Base-by-base conservation (phyloP, 2,329 filamentous ascomycete genomes). In the Hymenoscyphus infarciens region DNA sequence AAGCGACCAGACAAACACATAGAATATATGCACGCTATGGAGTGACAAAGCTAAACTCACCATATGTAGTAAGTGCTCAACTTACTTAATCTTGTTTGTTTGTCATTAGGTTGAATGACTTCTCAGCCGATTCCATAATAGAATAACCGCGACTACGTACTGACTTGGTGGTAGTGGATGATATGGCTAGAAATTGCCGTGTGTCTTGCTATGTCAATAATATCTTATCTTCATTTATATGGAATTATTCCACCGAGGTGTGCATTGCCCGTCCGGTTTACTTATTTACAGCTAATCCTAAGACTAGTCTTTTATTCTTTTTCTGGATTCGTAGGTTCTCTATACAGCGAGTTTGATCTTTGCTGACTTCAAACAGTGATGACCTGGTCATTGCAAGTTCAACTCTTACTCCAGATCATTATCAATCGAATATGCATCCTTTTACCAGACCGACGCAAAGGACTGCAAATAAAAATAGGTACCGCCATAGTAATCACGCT, bases 381-480 rank as follows among this genome's bases (percentile, higher is more conserved):
- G n/a, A 60, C 59, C 7, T 71, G 67, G 69, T 74, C 60, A 67
- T 76, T 61, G 63, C 79, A 64, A 80, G 80, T 83, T 15, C 82
- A 83, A 63, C 72, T 82, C 1, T 67, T 83, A 1, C 77, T 83
- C 73, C 81, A 83, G 66, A 83, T 84, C 56, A 82, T 84, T 66
- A 79, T 83, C 70, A 84, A 83, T 66, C 77, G 82, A 60, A 79
- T 83, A 25, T 75, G 77, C 0, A 76, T 84, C 45, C 78, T 84
- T 39, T 75, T 79, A 13, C 76, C 80, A 15, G 73, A 78, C 53
- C 73, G 72, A 27, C 70, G 67, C 0, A 77, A 75, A 1, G 75
- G 79, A 6, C 29, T 58, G 0, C 72, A 67, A 15, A 45, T 84
- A 31, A 83, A 83, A 73, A 75, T 80, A 0, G 60, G 16, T 16